A percentile compares a stretch with the other conserved stretches of the same genome.
phyloP scores from a whole-genome alignment of 164 flowering plant species.

The Dillenia turbinata region DNA sequence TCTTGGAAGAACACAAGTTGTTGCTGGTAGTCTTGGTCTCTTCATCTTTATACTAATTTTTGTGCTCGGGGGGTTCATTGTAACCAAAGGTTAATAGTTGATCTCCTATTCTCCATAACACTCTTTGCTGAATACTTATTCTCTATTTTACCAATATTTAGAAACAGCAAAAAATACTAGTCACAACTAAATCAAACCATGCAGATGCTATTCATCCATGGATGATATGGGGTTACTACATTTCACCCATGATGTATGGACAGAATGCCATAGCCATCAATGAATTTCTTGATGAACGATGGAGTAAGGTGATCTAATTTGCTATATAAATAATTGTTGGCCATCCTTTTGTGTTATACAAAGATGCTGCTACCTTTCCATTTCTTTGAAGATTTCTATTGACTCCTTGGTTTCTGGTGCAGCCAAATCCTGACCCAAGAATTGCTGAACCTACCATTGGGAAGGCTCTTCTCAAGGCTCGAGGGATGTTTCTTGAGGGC shows the following conservation, averaged over 20 bases:
- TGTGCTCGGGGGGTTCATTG: slow-evolving; percentile 56
- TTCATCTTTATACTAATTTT: slow-evolving; percentile 40
- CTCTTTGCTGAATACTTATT: no score
- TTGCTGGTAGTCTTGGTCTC: slow-evolving; percentile 47
- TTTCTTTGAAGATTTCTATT: no score
- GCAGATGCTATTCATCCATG: slow-evolving; percentile 46
- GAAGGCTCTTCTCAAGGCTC: slow-evolving; percentile 32
- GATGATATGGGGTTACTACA: slow-evolving; percentile 59
- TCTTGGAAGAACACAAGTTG: slow-evolving; percentile 45
- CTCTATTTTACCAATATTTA: no score
- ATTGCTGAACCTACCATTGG: slow-evolving; percentile 35
- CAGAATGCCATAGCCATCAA: slow-evolving; percentile 49
- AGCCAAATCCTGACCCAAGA: slow-evolving; percentile 29
- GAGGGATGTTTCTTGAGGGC: slow-evolving; percentile 39
- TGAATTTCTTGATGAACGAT: slow-evolving; percentile 54
- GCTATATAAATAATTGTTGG: no score
- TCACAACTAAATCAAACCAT: neutral
- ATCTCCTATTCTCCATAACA: neutral
- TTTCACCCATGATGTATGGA: slow-evolving; percentile 55
- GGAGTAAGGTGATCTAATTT: slow-evolving; percentile 31
- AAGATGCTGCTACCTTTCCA: neutral
- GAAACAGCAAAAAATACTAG: no score
- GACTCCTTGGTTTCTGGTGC: slow-evolving; percentile 7
- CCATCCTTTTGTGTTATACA: neutral
- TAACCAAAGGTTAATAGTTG: slow-evolving; percentile 42